Evolutionary conservation across 345 rosid species (phyloP), one percentile per base, ranked within the genome.

Genomic region (Salix suchowensis): DNA sequence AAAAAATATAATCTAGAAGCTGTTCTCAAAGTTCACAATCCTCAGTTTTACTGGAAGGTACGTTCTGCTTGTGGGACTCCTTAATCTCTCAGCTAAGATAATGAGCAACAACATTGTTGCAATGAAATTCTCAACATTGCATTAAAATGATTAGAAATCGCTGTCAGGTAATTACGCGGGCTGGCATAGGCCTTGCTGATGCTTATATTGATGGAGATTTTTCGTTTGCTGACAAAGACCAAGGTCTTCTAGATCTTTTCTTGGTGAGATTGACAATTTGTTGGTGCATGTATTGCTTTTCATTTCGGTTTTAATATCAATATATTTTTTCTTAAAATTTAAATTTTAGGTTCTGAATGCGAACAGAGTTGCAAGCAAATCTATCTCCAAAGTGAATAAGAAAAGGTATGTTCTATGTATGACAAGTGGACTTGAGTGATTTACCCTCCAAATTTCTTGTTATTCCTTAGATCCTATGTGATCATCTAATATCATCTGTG

Each of bases 41-140:
- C 95, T 28, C 91, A 86, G 67, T 92, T 94, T 86, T 92, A 94
- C 84, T 92, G 97, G 93, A 94, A 94, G 97, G 97, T 91, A 52
- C 9, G 10, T 34, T 5, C 36, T 74, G 24, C 4, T 26, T 0
- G 44, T 1, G 44, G 44, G 44, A 8, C 26, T 7, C 50, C 60
- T 23, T 7, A n/a, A n/a, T 40, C 15, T 42, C 42, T 68, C 30
- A 40, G 13, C 44, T 10, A 8, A 40, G 44, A 40, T 40, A 2
- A 40, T 2, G 12, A 40, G 44, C 4, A 40, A 40, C 13, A 40
- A 40, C 10, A 10, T 10, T 40, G 44, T 40, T 10, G 42, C 42
- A 39, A 8, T 39, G 42, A 39, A 39, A 39, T 39, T 39, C 42
- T 39, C 42, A 39, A 39, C 11, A 7, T 37, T 37, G 44, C 13